Base-by-base conservation (phyloP, 768 basidiomycete species). In the Suillus discolor region DNA sequence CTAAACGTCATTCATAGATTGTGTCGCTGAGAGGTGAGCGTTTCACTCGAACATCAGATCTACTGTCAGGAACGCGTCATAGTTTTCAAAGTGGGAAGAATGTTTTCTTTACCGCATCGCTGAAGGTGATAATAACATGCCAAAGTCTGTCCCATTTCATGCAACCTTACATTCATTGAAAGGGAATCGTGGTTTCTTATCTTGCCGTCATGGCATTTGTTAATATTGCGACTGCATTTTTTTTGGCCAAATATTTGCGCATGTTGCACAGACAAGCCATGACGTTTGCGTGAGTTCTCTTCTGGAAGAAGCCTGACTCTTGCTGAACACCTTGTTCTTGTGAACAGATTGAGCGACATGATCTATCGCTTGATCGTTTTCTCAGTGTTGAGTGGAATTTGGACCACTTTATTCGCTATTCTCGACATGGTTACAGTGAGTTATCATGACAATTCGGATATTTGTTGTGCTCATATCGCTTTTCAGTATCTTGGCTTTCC, bases 401-500 rank as follows among this genome's bases (percentile, higher is more conserved):
- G 59, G 59, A 42, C 41, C 3, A 41, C 59, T 31, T 60, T 42
- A 31, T 60, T 60, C 6, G 18, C 59, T 60, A 18, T 60, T 42
- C 59, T 60, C 41, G 59, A 42, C 11, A 42, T 60, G 28, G 13
- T 60, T 4, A 42, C 59, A 42, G 59, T 60, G 12, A 31, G 59
- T 31, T 18, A 7, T 25, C 38, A 60, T 42, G 0, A 20, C 41
- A 31, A 31, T 31, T 60, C 18, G 3, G 12, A 20, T 25, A 7
- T 31, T 41, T 31, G 3, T 45, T 34, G 66, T 65, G 45, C 54
- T 49, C 65, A 38, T 1, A 16, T 55, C 8, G n/a, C 20, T 38
- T 25, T 25, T 28, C 47, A 25, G 59, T 60, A 39, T 51, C 23
- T 15, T 13, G 34, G 8, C 2, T 73, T 71, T 28, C 74, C 73